Evolutionary conservation across 495 filamentous ascomycete genomes (phyloP).

Genomic region (Penicillium antarcticum): DNA sequence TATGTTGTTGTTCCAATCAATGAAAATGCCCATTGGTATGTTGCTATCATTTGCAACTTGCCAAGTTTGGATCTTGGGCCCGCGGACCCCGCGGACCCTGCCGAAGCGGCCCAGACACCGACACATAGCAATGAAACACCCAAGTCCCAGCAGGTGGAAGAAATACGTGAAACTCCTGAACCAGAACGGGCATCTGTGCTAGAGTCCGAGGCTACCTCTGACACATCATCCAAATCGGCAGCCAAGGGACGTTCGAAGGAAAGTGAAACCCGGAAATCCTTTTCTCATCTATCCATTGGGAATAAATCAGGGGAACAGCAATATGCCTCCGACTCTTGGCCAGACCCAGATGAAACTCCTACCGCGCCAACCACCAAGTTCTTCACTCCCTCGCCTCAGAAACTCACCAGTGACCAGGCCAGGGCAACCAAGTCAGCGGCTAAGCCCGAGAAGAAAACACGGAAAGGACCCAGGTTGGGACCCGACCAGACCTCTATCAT

Average conservation of each 20-base stretch:
- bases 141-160: constrained; percentile 21
- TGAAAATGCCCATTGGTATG: constrained; percentile 84
- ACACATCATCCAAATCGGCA: not conserved
- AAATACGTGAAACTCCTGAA: constrained; percentile 37
- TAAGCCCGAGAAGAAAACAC: constrained; percentile 33
- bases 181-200: constrained; percentile 1
- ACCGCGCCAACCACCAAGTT: constrained; percentile 11
- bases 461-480: constrained; percentile 21
- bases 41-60: constrained; percentile 94
- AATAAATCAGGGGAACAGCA: constrained; percentile 2
- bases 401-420: not conserved
- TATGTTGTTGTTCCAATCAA: constrained; percentile 92
- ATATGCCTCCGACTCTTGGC: constrained; percentile 11
- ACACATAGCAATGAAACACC: constrained; percentile 10
- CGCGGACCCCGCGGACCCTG: not conserved
- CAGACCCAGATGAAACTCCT: constrained; percentile 24
- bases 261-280: constrained; percentile 16
- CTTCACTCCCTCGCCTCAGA: not conserved
- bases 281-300: constrained; percentile 27
- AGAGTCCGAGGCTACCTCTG: not conserved
- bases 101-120: constrained; percentile 7
- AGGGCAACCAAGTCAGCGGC: constrained; percentile 2
- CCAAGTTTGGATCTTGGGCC: constrained; percentile 43
- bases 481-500: constrained; percentile 64
- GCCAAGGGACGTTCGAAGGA: constrained; percentile 8